These are phyloP conservation scores for Eucommia ulmoides DNA, from an alignment of 257 asterid genomes.

Conservation along the genomic window DNA sequence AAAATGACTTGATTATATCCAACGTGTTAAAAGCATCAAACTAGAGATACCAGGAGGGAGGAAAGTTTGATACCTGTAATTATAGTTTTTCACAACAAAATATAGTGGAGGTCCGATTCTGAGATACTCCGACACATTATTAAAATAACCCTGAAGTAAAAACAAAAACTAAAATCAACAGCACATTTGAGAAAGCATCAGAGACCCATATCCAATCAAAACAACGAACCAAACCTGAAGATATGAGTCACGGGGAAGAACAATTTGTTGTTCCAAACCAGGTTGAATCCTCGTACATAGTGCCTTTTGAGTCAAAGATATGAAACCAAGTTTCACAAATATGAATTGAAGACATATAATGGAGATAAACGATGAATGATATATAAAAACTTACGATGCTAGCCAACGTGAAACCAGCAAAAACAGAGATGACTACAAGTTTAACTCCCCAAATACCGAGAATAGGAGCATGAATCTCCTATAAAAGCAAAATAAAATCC, in stretches of 20 bases:
- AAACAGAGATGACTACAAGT: conserved; percentile 56
- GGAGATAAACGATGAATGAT: too few relatives aligned
- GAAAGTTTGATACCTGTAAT: conserved; percentile 95
- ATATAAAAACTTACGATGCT: conserved; percentile 65
- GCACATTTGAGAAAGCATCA: conserved; percentile 8
- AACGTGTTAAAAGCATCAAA: neutral
- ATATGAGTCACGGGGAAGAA: conserved; percentile 95
- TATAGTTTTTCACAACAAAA: conserved; percentile 82
- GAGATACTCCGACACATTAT: conserved; percentile 64
- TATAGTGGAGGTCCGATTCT: conserved; percentile 94
- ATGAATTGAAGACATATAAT: too few relatives aligned
- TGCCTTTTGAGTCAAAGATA: conserved; percentile 40
- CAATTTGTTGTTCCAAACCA: conserved; percentile 95
- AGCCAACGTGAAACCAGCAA: conserved; percentile 78
- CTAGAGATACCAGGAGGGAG: neutral
- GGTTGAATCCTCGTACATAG: conserved; percentile 88
- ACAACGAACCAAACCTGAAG: conserved; percentile 73
- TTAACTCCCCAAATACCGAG: conserved; percentile 83
- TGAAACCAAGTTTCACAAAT: conserved; percentile 3
- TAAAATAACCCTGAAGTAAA: conserved; percentile 71
- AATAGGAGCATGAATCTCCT: conserved; percentile 91
- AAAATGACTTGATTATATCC: too few relatives aligned
- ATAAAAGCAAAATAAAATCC: conserved; percentile 12
- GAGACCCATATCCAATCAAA: neutral
- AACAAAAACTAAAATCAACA: conserved; percentile 6